Evolutionary conservation across 306 rosid species (phyloP), one percentile per base, ranked within the genome.

Genomic region (Rubus idaeus): DNA sequence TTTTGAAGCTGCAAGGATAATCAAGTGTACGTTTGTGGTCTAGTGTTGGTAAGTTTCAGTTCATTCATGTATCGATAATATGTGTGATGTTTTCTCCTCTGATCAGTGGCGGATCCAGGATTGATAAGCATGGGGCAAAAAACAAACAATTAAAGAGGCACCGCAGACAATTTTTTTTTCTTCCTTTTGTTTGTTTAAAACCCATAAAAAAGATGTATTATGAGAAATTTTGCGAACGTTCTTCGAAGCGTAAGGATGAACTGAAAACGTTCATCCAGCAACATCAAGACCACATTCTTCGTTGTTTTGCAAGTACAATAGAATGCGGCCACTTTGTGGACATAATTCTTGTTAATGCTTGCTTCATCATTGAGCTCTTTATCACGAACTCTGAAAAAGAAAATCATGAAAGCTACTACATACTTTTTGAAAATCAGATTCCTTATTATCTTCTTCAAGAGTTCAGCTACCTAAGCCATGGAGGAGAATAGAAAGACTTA

Each of bases 391-490:
- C 5, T 0, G 74, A 76, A 3, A 73, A 73, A 2, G 49, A 75
- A 8, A 30, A 9, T 8, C 5, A 51, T 0, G 37, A 9, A 5
- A 55, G 57, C 14, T 87, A 88, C 75, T 71, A 55, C 62, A 42
- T 87, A 1, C 18, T 89, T 8, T 77, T 89, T 5, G 93, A 91
- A 21, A 91, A 91, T 50, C 96, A 87, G 39, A 72, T 91, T 39
- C 93, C 93, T 0, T 81, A 81, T 46, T 83, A 66, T 50, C 75
- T 88, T 2, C 81, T 90, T 1, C 23, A 16, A 6, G 10, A 79
- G n/a, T n/a, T n/a, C n/a, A n/a, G n/a, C n/a, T n/a, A n/a, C n/a
- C n/a, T n/a, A n/a, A n/a, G n/a, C n/a, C n/a, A n/a, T n/a, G n/a
- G n/a, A n/a, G n/a, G n/a, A n/a, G n/a, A n/a, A n/a, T n/a, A n/a